Base-by-base conservation (phyloP, 768 basidiomycete genomes). In the Termitomyces bulborhizus region DNA sequence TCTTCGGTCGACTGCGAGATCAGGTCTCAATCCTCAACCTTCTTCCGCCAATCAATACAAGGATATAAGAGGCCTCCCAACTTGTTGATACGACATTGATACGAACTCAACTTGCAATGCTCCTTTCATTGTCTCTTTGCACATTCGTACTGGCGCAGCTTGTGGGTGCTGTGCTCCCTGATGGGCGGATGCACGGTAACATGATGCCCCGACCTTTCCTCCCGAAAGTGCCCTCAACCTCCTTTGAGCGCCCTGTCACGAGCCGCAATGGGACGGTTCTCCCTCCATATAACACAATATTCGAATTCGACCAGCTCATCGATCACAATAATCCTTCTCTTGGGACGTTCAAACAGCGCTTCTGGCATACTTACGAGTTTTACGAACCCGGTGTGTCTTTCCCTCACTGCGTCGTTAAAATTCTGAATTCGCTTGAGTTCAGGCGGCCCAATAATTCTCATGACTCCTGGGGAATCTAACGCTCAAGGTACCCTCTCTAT, bases 311-410 rank as follows among this genome's bases (percentile, higher is more conserved):
- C 61, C 78, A 80, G 56, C 71, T 80, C 54, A 77, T 85, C 39
- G 78, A 80, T 64, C 78, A 80, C 63, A 73, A 71, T 55, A 72
- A 74, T 37, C 81, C 84, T 16, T 70, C 74, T 32, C 71, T 80
- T 9, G 88, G 88, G 31, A 89, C 85, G 7, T 90, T 90, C 69
- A 73, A 81, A 64, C 88, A 89, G 67, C 78, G 88, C 29, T 89
- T 77, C 68, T 89, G 85, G 85, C 74, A 80, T 57, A 81, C 81
- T 36, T 85, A 73, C 66, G 83, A 88, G 64, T 85, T 75, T 59
- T 88, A 88, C 58, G 72, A 83, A 65, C 56, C 69, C 40, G 78
- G 80, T 78, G 55, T 36, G 65, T 55, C n/a, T 21, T 36, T 12
- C 27, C 9, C 15, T 7, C 4, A 45, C 32, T 27, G 32, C 11